Evolutionary conservation across 2,329 filamentous ascomycete species (phyloP).

Genomic region (Cladobotryum mycophilum): DNA sequence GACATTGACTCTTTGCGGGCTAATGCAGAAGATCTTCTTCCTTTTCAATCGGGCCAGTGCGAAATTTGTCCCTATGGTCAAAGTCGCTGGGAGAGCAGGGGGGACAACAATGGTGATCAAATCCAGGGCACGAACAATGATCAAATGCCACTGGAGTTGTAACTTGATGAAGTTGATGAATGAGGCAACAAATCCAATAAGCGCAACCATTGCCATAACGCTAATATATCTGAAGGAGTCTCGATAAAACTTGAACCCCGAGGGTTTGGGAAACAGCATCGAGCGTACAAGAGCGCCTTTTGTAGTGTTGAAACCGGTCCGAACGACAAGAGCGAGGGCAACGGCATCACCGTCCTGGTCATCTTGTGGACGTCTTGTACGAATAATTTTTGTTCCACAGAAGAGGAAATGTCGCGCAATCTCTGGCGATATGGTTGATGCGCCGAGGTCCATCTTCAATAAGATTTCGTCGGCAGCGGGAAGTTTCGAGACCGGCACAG

Average conservation of each 20-base stretch:
- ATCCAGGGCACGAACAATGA: conserved; percentile 86
- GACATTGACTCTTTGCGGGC: conserved; percentile 92
- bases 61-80: conserved; percentile 96
- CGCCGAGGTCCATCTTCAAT: conserved; percentile 67
- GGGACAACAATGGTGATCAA: conserved; percentile 97
- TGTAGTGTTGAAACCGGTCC: conserved; percentile 95
- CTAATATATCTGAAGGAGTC: conserved; percentile 97
- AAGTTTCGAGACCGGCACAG: conserved; percentile 89
- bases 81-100: conserved; percentile 84
- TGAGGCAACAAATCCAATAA: conserved; percentile 81
- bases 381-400: conserved; percentile 90
- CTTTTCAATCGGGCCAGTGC: conserved; percentile 78
- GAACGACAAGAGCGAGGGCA: conserved; percentile 82
- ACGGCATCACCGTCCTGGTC: conserved; percentile 81
- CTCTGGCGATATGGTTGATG: conserved; percentile 75
- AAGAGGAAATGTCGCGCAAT: conserved; percentile 88
- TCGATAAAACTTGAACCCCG: conserved; percentile 96
- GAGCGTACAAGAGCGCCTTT: conserved; percentile 93
- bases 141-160: conserved; percentile 78
- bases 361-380: conserved; percentile 81
- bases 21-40: conserved; percentile 95
- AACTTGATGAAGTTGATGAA: conserved; percentile 90
- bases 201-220: conserved; percentile 85
- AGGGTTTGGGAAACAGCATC: conserved; percentile 98
- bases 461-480: conserved; percentile 78